Conservation (phyloP, 1,284 basidiomycete genomes). For the Jaminaea rosea region DNA sequence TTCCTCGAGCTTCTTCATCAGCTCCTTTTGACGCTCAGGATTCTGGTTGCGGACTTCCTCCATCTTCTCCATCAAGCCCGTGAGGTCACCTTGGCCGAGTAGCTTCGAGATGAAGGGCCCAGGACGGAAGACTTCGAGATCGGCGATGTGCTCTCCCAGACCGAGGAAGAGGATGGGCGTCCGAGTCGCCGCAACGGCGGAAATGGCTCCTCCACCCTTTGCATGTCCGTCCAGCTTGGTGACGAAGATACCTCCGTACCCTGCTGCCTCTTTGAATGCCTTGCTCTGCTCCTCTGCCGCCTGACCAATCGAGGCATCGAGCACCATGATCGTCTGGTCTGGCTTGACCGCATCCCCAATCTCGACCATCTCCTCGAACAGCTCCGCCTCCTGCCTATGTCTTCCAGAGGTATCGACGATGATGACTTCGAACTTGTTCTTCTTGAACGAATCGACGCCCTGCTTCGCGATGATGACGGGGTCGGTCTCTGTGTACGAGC, state of each 20-base stretch:
- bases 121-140: conserved; percentile 89
- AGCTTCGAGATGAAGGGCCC: conserved; percentile 96
- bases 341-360: conserved; percentile 88
- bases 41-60: conserved; percentile 39
- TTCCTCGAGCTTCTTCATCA: conserved; percentile 95
- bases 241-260: conserved; percentile 97
- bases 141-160: conserved; percentile 90
- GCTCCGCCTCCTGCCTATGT: conserved; percentile 92
- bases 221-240: conserved; percentile 99
- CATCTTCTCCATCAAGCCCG: conserved; percentile 75
- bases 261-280: conserved; percentile 94
- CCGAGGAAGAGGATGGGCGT: conserved; percentile 99
- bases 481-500: conserved; percentile 97
- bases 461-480: conserved; percentile 88
- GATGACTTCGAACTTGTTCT: conserved; percentile 95
- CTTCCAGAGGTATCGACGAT: conserved; percentile 97
- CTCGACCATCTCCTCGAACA: conserved; percentile 97
- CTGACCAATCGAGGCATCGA: conserved; percentile 62
- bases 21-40: conserved; percentile 86
- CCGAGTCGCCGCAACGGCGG: conserved; percentile 93
- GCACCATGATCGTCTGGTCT: conserved; percentile 51
- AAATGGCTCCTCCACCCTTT: conserved; percentile 97
- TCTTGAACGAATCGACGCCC: conserved; percentile 93
- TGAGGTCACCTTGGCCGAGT: conserved; percentile 88
- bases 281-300: conserved; percentile 90